A percentile compares a stretch with the other conserved stretches of the same genome.
Conservation (phyloP, 768 basidiomycete species). For the Lanmaoa rubissima region DNA sequence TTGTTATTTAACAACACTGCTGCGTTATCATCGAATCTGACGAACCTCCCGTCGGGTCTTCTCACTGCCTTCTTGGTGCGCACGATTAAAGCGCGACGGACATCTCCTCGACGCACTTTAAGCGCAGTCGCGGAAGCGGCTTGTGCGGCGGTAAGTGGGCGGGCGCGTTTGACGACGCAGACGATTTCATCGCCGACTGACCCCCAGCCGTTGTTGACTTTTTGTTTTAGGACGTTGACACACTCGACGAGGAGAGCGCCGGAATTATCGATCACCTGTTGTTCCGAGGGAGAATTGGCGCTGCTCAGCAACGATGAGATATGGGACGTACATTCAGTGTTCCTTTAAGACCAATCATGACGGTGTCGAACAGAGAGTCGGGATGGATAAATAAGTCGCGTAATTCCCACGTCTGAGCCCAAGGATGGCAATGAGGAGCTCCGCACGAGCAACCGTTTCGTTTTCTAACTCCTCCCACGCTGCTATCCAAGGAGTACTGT, state of each 20-base stretch:
- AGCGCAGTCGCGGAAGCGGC: slow-evolving; percentile 73
- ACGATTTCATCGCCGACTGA: slow-evolving; percentile 94
- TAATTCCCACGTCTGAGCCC: slow-evolving; percentile 24
- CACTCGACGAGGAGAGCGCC: slow-evolving; percentile 94
- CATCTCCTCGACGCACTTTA: slow-evolving; percentile 91
- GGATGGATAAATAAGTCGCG: slow-evolving; percentile 14
- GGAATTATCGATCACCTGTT: slow-evolving; percentile 93
- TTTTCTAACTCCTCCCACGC: slow-evolving; percentile 16
- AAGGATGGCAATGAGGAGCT: slow-evolving; percentile 7
- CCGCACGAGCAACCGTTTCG: slow-evolving; percentile 9
- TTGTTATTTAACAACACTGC: slow-evolving; percentile 94
- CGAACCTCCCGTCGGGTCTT: slow-evolving; percentile 81
- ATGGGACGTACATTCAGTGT: slow-evolving; percentile 70
- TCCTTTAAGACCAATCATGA: slow-evolving; percentile 94
- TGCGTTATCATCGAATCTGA: slow-evolving; percentile 96
- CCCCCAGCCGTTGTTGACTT: slow-evolving; percentile 94
- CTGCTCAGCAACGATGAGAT: background rate
- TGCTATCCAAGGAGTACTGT: background rate
- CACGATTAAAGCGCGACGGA: slow-evolving; percentile 94
- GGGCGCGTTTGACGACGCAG: slow-evolving; percentile 89
- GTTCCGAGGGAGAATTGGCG: background rate
- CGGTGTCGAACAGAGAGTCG: background rate
- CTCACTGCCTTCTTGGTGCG: slow-evolving; percentile 85
- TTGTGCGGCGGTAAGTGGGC: slow-evolving; percentile 69
- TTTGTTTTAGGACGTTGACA: slow-evolving; percentile 94